Evolutionary conservation across 257 asterid species (phyloP).

Genomic region (Anisodus acutangulus): DNA sequence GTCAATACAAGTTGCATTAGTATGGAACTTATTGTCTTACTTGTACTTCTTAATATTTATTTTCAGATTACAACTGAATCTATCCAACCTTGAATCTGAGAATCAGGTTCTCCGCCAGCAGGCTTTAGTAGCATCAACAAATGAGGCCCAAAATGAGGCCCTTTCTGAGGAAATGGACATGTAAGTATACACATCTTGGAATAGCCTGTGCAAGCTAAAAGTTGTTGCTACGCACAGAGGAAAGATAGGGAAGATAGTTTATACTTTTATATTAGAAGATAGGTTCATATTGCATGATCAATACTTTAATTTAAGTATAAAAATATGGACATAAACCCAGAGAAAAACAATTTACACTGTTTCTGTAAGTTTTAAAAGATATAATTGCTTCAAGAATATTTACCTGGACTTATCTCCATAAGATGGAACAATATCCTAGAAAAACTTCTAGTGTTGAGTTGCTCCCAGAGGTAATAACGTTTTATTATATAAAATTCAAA

Average conservation of each 20-base stretch:
- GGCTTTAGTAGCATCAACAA: constrained; percentile 75
- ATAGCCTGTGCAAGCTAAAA: constrained; percentile 29
- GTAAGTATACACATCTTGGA: constrained; percentile 53
- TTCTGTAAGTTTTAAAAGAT: background rate
- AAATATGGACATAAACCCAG: background rate
- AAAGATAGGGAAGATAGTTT: constrained; percentile 31
- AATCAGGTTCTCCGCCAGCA: constrained; percentile 94
- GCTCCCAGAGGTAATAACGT: background rate
- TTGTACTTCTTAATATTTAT: constrained; percentile 36
- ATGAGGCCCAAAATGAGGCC: constrained; percentile 76
- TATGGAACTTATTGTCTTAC: constrained; percentile 30
- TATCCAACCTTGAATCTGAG: constrained; percentile 88
- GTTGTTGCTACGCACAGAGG: background rate
- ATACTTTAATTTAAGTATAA: background rate
- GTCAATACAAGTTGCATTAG: constrained; percentile 25
- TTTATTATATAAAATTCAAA: constrained; percentile 17
- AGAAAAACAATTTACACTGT: background rate
- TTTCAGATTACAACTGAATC: constrained; percentile 70
- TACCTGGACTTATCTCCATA: background rate
- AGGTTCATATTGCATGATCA: background rate
- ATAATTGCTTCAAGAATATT: constrained; percentile 15
- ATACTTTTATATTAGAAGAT: background rate
- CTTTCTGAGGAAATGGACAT: constrained; percentile 68
- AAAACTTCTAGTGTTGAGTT: background rate
- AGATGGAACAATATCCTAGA: constrained; percentile 9